Conservation (phyloP, 2,329 filamentous ascomycete species). For the Ophiocordyceps camponoti-rufipedis region DNA sequence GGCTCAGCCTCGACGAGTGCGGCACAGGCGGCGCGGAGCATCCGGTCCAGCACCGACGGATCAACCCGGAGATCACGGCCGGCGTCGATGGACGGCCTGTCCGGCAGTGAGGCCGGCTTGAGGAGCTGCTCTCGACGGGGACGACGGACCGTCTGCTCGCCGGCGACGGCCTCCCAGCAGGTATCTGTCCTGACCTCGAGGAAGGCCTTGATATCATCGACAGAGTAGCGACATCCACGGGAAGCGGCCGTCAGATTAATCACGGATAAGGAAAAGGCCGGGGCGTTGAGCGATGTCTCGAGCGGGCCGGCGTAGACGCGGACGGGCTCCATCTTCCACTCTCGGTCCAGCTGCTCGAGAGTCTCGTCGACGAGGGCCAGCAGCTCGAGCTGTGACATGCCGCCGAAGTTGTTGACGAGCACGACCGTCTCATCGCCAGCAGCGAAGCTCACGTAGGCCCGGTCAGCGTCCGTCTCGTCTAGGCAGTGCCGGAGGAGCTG, state of each 20-base stretch:
- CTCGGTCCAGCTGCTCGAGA: slow-evolving; percentile 25
- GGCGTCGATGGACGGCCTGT: slow-evolving; percentile 16
- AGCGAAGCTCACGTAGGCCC: slow-evolving; percentile 29
- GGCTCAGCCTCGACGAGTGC: slow-evolving; percentile 39
- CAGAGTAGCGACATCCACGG: slow-evolving; percentile 23
- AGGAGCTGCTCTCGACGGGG: slow-evolving; percentile 21
- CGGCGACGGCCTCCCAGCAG: slow-evolving; percentile 32
- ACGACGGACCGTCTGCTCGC: slow-evolving; percentile 19
- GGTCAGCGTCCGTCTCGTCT: slow-evolving; percentile 32
- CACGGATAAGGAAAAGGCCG: slow-evolving; percentile 51
- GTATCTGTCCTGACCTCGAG: slow-evolving; percentile 47
- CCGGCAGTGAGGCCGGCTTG: slow-evolving; percentile 14
- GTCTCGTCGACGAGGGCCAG: slow-evolving; percentile 34
- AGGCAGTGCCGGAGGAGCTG: slow-evolving; percentile 42
- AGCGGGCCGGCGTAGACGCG: slow-evolving; percentile 44
- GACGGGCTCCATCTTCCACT: slow-evolving; percentile 30
- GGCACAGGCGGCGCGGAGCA: slow-evolving; percentile 34
- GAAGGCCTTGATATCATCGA: slow-evolving; percentile 38
- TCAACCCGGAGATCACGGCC: slow-evolving; percentile 30
- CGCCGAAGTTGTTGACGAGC: slow-evolving; percentile 41
- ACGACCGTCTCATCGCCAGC: slow-evolving; percentile 30
- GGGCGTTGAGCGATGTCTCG: slow-evolving; percentile 55
- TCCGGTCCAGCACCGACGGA: slow-evolving; percentile 29
- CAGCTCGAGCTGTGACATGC: slow-evolving; percentile 38
- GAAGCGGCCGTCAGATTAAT: slow-evolving; percentile 37